Evolutionary conservation across 441 rosid species (phyloP).

Genomic region (Iberis amara): DNA sequence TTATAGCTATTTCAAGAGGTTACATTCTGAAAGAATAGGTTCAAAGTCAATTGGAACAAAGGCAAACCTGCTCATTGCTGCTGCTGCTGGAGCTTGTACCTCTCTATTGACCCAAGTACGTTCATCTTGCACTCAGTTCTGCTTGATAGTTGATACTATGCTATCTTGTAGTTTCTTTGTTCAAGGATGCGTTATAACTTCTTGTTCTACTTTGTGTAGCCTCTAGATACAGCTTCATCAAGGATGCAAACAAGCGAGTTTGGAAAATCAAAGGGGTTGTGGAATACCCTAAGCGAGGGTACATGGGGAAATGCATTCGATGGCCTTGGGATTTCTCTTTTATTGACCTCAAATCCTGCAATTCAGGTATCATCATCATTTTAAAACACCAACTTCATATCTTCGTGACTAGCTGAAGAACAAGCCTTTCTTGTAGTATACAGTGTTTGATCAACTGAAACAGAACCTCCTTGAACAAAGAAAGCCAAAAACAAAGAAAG

Average conservation of each 20-base stretch:
- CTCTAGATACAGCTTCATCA: constrained; percentile 84
- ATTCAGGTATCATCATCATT: constrained; percentile 47
- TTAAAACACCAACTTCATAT: background rate
- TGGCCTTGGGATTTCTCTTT: constrained; percentile 79
- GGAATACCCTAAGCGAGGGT: constrained; percentile 64
- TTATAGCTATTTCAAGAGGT: constrained; percentile 74
- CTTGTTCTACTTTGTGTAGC: constrained; percentile 40
- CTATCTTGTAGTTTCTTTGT: background rate
- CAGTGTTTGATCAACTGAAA: constrained; percentile 91
- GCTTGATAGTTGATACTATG: background rate
- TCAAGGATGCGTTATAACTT: background rate
- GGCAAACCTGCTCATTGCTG: constrained; percentile 73
- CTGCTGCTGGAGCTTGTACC: constrained; percentile 81
- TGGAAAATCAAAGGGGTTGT: constrained; percentile 79
- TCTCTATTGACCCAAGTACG: constrained; percentile 61
- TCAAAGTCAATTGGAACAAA: constrained; percentile 55
- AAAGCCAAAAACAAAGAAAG: constrained; percentile 27
- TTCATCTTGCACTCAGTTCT: background rate
- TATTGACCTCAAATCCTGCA: constrained; percentile 79
- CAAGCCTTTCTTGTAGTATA: constrained; percentile 48
- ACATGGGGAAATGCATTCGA: constrained; percentile 72
- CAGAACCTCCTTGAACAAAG: constrained; percentile 43
- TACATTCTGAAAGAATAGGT: constrained; percentile 65
- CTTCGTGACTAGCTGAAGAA: constrained; percentile 13
- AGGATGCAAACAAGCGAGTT: constrained; percentile 86